These are phyloP conservation scores for Vachellia collinsii DNA, from an alignment of 306 rosid species.

Conservation along the genomic window DNA sequence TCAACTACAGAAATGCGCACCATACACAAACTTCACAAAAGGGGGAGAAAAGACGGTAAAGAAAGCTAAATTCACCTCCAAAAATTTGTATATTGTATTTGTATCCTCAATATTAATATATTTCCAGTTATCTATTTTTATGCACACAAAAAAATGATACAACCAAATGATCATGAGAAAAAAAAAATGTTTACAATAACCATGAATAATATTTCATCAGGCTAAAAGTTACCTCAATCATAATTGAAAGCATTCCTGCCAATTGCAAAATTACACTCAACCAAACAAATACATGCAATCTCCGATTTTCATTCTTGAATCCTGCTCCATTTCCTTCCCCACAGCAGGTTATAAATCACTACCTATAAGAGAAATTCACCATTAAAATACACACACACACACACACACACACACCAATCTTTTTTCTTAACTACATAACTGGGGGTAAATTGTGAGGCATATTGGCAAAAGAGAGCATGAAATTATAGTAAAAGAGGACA, in stretches of 20 bases:
- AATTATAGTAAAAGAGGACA: not conserved
- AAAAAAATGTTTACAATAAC: not conserved
- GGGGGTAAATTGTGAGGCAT: not conserved
- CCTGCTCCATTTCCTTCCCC: not conserved
- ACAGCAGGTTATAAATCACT: not conserved
- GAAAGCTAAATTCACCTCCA: not conserved
- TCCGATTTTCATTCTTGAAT: conserved; percentile 3
- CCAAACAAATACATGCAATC: not conserved
- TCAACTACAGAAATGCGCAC: not conserved
- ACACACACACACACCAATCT: not conserved
- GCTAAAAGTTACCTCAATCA: not conserved
- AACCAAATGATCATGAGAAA: not conserved
- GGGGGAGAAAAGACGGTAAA: not conserved
- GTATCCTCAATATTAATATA: not conserved
- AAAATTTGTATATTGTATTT: conserved; percentile 1
- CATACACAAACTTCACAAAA: not conserved
- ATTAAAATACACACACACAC: not conserved
- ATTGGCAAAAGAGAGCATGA: not conserved
- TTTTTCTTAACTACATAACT: not conserved
- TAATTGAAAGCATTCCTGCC: not conserved
- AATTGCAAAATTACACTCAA: not conserved
- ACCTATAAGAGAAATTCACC: conserved; percentile 15
- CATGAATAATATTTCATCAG: not conserved
- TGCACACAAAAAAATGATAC: not conserved
- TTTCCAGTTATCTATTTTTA: conserved; percentile 6